Evolutionary conservation across 768 basidiomycete genomes (phyloP).

Genomic region (Suillus ampliporus): DNA sequence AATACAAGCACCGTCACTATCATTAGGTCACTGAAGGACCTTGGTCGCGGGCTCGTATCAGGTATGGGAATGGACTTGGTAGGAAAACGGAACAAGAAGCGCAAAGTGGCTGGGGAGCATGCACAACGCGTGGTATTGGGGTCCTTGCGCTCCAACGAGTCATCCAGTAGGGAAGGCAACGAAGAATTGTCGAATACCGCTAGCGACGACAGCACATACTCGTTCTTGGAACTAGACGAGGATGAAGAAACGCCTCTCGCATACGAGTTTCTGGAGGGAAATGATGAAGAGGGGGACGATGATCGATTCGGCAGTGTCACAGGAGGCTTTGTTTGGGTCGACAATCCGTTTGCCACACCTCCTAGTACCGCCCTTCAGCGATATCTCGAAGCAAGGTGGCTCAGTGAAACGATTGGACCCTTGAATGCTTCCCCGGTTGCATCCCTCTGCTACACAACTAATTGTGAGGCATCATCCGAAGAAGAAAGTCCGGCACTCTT

Average conservation of each 20-base stretch:
- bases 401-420: not conserved
- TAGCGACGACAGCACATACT: constrained; percentile 6
- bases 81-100: constrained; percentile 7
- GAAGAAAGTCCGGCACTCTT: not conserved
- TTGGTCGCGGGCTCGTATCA: constrained; percentile 3
- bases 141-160: not conserved
- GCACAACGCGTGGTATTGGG: constrained; percentile 8
- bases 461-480: not conserved
- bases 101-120: not conserved
- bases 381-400: constrained; percentile 2
- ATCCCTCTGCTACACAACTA: not conserved
- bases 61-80: constrained; percentile 10
- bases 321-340: constrained; percentile 19
- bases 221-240: constrained; percentile 11
- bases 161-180: not conserved
- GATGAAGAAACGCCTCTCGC: constrained; percentile 8
- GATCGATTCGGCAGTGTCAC: not conserved
- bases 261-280: not conserved
- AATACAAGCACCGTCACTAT: constrained; percentile 14
- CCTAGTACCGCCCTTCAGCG: constrained; percentile 1
- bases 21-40: constrained; percentile 12
- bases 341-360: constrained; percentile 16
- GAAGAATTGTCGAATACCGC: constrained; percentile 2
- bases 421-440: not conserved
- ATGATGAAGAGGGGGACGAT: constrained; percentile 3